A percentile compares a stretch with the other conserved stretches of the same genome.
phyloP scores from a whole-genome alignment of 2,329 filamentous ascomycete genomes.

The Diaporthe nobilis region DNA sequence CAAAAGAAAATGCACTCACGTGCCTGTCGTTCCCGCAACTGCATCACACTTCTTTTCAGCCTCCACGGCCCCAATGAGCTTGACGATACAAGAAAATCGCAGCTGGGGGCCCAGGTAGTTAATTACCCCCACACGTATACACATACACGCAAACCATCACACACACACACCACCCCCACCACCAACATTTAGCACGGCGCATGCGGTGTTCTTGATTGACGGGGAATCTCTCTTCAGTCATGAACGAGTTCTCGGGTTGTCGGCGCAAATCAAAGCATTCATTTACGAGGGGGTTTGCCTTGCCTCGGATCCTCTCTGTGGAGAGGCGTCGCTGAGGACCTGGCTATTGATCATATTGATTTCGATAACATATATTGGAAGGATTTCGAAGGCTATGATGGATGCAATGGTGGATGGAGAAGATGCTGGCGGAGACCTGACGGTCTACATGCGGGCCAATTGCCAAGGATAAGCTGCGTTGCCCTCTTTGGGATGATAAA shows the following conservation, averaged over 20 bases:
- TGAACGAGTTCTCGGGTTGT: not conserved
- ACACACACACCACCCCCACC: not conserved
- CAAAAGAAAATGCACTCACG: conserved; percentile 30
- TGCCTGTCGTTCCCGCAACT: conserved; percentile 26
- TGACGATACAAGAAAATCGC: not conserved
- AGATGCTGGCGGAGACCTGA: not conserved
- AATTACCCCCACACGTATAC: not conserved
- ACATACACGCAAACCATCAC: not conserved
- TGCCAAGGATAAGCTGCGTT: not conserved
- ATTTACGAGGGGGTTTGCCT: no score
- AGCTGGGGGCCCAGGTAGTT: not conserved
- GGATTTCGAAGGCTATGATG: not conserved
- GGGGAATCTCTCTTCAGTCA: not conserved
- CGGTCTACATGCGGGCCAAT: not conserved
- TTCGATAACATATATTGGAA: not conserved
- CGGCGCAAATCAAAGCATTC: not conserved
- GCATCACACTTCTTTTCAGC: not conserved
- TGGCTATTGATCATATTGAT: not conserved
- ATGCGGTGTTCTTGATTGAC: not conserved
- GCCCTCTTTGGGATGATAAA: not conserved
- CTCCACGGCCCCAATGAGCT: not conserved
- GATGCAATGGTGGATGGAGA: not conserved
- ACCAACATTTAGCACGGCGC: not conserved
- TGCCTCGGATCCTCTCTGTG: no score
- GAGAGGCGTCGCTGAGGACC: not conserved